A percentile compares a stretch with the other conserved stretches of the same genome.
phyloP scores from a whole-genome alignment of 2,329 filamentous ascomycete genomes.

The Pestalotiopsis sp. region DNA sequence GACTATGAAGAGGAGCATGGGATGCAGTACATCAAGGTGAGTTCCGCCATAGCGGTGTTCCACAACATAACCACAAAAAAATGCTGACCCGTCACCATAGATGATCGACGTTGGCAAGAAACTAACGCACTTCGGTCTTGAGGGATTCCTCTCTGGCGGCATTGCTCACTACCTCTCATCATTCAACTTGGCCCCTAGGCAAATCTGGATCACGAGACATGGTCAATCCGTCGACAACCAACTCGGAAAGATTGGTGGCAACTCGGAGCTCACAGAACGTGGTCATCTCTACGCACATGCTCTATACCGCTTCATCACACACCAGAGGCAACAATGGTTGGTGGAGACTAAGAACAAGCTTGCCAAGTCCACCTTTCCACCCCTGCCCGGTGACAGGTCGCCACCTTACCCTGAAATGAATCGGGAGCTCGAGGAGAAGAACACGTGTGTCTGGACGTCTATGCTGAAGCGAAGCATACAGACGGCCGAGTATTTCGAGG shows the following conservation, averaged over 20 bases:
- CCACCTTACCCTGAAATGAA: constrained; percentile 89
- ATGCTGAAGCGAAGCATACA: constrained; percentile 92
- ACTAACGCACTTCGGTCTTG: constrained; percentile 84
- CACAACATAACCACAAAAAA: neutral
- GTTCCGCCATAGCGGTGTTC: constrained; percentile 12
- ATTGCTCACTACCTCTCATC: constrained; percentile 95
- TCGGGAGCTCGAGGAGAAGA: constrained; percentile 72
- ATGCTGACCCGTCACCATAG: constrained; percentile 38
- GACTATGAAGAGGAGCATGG: constrained; percentile 87
- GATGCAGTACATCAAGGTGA: constrained; percentile 85
- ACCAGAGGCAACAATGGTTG: constrained; percentile 80
- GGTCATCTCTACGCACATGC: constrained; percentile 78
- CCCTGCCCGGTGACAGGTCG: constrained; percentile 84
- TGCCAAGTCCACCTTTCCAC: constrained; percentile 80
- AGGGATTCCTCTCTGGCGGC: constrained; percentile 87
- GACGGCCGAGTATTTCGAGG: constrained; percentile 84
- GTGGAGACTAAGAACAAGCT: constrained; percentile 78
- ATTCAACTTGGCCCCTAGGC: constrained; percentile 91
- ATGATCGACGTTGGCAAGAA: constrained; percentile 98
- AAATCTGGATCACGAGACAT: constrained; percentile 98
- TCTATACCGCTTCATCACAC: constrained; percentile 80
- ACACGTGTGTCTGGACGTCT: constrained; percentile 97
- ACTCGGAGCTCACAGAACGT: constrained; percentile 76
- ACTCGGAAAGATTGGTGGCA: constrained; percentile 84
- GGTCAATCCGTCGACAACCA: constrained; percentile 90